Evolutionary conservation across 106 monocot species (phyloP), one percentile per base, ranked within the genome.

Genomic region (Apostasia ramifera): DNA sequence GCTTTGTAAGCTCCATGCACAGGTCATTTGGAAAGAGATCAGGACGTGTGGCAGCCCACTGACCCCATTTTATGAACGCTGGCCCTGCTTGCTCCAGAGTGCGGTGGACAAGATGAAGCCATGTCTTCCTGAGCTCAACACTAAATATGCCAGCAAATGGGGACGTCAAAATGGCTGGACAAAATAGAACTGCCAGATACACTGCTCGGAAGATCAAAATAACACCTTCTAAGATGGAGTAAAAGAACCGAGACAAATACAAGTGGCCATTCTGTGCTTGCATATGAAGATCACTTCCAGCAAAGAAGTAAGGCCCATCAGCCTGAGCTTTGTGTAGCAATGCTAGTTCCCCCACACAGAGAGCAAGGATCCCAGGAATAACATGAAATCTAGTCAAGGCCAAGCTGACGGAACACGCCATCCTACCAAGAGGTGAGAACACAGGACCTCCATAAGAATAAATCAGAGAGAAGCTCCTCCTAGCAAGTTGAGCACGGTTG

Each of bases 41-140:
- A 5, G 88, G 88, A 2, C 84, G 78, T 68, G 88, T 89, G 41
- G 88, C 88, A 61, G 88, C 88, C 88, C 88, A 89, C 51, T 89
- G 88, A 13, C 84, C 88, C 84, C 84, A 89, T 71, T 89, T 89
- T 61, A 89, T 85, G 66, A 89, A 84, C 11, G 88, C 88, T 37
- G 88, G 88, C n/a, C 88, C 82, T 47, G 88, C 84, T 71, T 39
- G 71, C 71, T 89, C 84, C 38, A 89, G 62, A 59, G 84, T 89
- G 11, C 39, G 46, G 52, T 74, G 84, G 11, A 89, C 84, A 75
- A 84, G 47, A 48, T 41, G 61, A 68, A 84, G 76, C 88, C 84
- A 84, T 39, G 13, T 79, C 45, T 69, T 81, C 60, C 88, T 81
- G 49, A 84, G 84, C n/a, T 77, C 43, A 37, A 9, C 13, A 7